Percentiles rank a stretch among this genome's conserved stretches.
These are phyloP conservation scores for Babesia bigemina DNA, from an alignment of 169 alveolate species.

Conservation along the genomic window DNA sequence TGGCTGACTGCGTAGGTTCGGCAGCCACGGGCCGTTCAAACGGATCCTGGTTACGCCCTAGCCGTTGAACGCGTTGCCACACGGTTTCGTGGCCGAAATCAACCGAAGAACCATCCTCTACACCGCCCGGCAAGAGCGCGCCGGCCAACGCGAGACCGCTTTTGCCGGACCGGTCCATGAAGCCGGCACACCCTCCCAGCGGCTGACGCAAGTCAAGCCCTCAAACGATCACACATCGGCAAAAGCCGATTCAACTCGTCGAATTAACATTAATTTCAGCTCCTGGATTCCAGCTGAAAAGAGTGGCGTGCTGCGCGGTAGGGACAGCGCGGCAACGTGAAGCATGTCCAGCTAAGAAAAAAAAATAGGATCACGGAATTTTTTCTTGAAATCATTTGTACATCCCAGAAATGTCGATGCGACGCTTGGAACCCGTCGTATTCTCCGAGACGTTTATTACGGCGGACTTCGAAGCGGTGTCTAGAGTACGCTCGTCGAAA, in stretches of 20 bases:
- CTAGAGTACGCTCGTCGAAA: constrained; percentile 51
- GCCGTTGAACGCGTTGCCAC: constrained; percentile 65
- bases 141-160: background rate
- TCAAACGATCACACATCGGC: no score
- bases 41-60: constrained; percentile 37
- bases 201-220: no score
- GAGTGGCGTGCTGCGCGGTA: no score
- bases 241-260: no score
- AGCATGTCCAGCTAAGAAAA: no score
- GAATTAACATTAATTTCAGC: no score
- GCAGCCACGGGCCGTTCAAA: constrained; percentile 28
- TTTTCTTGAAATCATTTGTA: constrained; percentile 2
- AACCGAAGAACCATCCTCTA: background rate
- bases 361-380: no score
- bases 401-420: constrained; percentile 36
- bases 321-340: no score
- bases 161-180: constrained; percentile 4
- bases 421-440: constrained; percentile 27
- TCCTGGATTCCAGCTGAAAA: no score
- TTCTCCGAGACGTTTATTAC: constrained; percentile 16
- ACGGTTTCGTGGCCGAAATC: constrained; percentile 44
- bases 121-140: background rate
- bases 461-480: constrained; percentile 24
- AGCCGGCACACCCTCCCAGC: no score
- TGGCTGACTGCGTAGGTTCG: constrained; percentile 28